Conservation (phyloP, 208 protist genomes). For the Trypanosoma caninum region DNA sequence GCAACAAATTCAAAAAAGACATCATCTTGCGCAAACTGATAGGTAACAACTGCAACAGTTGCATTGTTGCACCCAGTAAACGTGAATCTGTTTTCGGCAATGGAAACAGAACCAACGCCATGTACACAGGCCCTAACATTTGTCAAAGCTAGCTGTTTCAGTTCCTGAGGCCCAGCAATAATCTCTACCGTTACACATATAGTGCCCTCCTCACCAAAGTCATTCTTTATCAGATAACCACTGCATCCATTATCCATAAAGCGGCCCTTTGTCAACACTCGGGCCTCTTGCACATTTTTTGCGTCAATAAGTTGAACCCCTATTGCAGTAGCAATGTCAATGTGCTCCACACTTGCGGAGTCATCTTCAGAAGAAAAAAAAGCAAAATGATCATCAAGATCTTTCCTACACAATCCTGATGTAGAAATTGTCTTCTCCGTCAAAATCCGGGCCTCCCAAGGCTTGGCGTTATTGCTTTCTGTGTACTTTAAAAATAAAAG, state of each 20-base stretch:
- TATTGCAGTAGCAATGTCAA: slow-evolving; percentile 38
- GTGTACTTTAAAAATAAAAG: slow-evolving; percentile 82
- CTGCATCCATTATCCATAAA: slow-evolving; percentile 83
- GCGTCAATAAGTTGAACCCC: slow-evolving; percentile 79
- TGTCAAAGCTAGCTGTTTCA: slow-evolving; percentile 44
- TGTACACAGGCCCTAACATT: slow-evolving; percentile 41
- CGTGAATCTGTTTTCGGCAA: slow-evolving; percentile 52
- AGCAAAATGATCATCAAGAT: slow-evolving; percentile 66
- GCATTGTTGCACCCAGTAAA: slow-evolving; percentile 70
- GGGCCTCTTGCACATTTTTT: slow-evolving; percentile 43
- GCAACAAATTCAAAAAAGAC: slow-evolving; percentile 52
- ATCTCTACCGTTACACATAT: slow-evolving; percentile 55
- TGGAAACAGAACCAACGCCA: slow-evolving; percentile 44
- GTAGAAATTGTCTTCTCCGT: slow-evolving; percentile 14
- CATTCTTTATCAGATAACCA: slow-evolving; percentile 81
- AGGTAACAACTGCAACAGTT: slow-evolving; percentile 60
- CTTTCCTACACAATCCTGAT: slow-evolving; percentile 23
- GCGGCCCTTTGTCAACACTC: slow-evolving; percentile 59
- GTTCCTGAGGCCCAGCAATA: slow-evolving; percentile 65
- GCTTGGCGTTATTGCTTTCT: slow-evolving; percentile 26
- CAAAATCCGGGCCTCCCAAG: slow-evolving; percentile 58
- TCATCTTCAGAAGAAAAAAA: slow-evolving; percentile 43
- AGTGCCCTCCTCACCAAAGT: slow-evolving; percentile 36
- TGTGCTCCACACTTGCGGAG: slow-evolving; percentile 18
- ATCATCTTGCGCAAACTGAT: slow-evolving; percentile 70